Conservation (phyloP, 225 moss, liverwort and hornwort species). For the Pleurozium schreberi region DNA sequence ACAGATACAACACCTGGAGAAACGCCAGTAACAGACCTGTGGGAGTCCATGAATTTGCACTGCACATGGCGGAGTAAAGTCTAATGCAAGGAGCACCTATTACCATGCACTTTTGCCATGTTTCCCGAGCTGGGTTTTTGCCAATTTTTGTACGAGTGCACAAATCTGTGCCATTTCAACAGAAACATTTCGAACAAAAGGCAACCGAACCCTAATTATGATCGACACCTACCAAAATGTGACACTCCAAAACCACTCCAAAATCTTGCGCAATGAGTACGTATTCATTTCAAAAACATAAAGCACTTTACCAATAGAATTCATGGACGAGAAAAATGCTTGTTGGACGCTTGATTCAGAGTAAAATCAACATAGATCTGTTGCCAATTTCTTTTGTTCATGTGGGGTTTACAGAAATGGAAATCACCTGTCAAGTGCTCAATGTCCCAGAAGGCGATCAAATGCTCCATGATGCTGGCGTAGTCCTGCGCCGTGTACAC, state of each 20-base stretch:
- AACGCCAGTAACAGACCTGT: neutral
- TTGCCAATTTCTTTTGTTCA: neutral
- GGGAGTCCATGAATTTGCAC: neutral
- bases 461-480: conserved; percentile 62
- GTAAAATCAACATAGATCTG: neutral
- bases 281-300: neutral
- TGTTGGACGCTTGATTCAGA: neutral
- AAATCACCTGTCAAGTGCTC: conserved; percentile 18
- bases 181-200: neutral
- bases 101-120: neutral
- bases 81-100: neutral
- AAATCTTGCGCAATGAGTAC: neutral
- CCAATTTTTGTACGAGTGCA: neutral
- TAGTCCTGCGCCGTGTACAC: conserved; percentile 83
- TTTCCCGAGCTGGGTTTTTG: neutral
- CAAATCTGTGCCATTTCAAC: neutral
- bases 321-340: neutral
- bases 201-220: neutral
- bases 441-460: conserved; percentile 61
- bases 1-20: neutral
- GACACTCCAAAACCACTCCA: neutral
- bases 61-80: neutral
- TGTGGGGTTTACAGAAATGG: neutral
- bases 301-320: neutral
- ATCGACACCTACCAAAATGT: neutral